Evolutionary conservation across 371 early-diverging fungal genomes (phyloP).

Genomic region (Zychaea mexicana): DNA sequence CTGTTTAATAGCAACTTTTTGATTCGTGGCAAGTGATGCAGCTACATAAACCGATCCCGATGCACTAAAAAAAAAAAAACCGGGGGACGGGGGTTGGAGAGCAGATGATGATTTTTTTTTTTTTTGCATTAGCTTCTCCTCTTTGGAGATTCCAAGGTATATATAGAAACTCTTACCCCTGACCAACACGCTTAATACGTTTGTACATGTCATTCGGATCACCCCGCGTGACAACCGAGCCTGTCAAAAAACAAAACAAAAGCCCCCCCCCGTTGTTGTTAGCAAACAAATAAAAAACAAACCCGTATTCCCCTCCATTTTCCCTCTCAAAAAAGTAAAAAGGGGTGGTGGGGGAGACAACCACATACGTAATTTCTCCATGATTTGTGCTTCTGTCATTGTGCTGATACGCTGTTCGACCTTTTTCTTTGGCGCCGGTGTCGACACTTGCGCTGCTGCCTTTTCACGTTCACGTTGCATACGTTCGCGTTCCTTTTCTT

Average conservation of each 20-base stretch:
- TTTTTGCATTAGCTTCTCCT: background rate
- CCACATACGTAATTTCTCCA: conserved; percentile 77
- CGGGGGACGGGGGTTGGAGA: background rate
- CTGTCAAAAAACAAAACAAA: conserved; percentile 13
- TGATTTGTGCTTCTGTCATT: conserved; percentile 90
- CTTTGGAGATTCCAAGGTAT: conserved; percentile 25
- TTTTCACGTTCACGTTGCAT: conserved; percentile 29
- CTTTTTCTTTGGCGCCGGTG: conserved; percentile 51
- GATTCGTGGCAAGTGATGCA: conserved; percentile 60
- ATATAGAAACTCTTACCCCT: conserved; percentile 88
- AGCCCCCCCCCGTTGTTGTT: no score
- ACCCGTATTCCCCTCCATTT: no score
- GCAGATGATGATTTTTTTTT: background rate
- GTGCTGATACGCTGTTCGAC: conserved; percentile 79
- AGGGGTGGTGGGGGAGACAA: background rate
- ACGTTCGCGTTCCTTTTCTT: conserved; percentile 15
- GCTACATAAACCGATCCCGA: conserved; percentile 96
- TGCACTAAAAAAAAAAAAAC: conserved; percentile 60
- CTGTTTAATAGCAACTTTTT: conserved; percentile 95
- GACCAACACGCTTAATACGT: conserved; percentile 93
- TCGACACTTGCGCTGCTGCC: conserved; percentile 29
- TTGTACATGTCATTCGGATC: conserved; percentile 88
- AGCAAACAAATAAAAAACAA: background rate
- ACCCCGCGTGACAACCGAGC: conserved; percentile 75
- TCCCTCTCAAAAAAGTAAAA: background rate